Percentiles rank a stretch among this genome's conserved stretches.
Evolutionary conservation across 352 stramenopile genomes (phyloP).

Genomic region (Phytophthora aleatoria): DNA sequence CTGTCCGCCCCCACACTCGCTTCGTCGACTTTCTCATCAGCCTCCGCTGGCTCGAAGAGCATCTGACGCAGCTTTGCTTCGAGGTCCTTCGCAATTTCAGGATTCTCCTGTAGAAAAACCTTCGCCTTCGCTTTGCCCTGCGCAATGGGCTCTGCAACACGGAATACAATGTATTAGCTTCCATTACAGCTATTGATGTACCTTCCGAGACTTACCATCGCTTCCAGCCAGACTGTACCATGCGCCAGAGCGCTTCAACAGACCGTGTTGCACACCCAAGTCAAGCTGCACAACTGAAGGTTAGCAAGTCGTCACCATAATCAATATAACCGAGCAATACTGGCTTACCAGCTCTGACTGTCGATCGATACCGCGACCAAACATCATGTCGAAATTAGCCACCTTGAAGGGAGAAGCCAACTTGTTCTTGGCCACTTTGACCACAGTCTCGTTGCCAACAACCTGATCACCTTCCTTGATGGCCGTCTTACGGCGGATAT

Average conservation of each 20-base stretch:
- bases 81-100: constrained; percentile 69
- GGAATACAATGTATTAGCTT: not conserved
- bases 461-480: constrained; percentile 93
- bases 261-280: constrained; percentile 69
- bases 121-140: constrained; percentile 88
- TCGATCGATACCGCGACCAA: constrained; percentile 95
- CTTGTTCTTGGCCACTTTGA: constrained; percentile 99
- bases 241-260: constrained; percentile 80
- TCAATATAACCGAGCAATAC: not conserved
- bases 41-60: constrained; percentile 50
- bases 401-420: constrained; percentile 95
- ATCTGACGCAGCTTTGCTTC: constrained; percentile 70
- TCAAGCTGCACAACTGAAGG: constrained; percentile 49
- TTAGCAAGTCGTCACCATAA: constrained; percentile 4
- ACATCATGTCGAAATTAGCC: constrained; percentile 97
- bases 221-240: constrained; percentile 75
- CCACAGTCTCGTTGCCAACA: constrained; percentile 96
- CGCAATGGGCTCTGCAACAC: constrained; percentile 70
- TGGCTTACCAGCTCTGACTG: constrained; percentile 73
- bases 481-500: constrained; percentile 94
- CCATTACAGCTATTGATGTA: not conserved
- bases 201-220: constrained; percentile 47
- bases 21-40: constrained; percentile 21
- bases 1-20: constrained; percentile 4
- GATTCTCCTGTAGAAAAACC: constrained; percentile 77